Base-by-base conservation (phyloP, 768 basidiomycete genomes). In the Naganishia antarctica region DNA sequence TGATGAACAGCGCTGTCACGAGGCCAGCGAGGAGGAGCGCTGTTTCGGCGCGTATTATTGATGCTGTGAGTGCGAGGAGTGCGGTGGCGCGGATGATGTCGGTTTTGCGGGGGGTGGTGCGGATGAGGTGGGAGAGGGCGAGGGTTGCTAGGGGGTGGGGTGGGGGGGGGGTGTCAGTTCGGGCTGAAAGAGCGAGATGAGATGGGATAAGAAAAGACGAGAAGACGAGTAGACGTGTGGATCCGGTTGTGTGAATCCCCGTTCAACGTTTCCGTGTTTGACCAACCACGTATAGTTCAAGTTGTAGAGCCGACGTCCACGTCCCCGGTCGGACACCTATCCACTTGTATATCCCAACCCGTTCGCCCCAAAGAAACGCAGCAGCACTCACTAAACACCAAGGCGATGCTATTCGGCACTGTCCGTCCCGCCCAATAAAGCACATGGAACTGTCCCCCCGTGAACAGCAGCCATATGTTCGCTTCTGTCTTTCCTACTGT, bases 381-480 rank as follows among this genome's bases (percentile, higher is more conserved):
- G 34, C 34, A 37, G n/a, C 13, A 34, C 72, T 64, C 32, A 93
- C 91, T 89, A 47, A 86, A 84, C 1, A 88, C 80, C 18, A 92
- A 78, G 3, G 91, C 91, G 66, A 92, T 86, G 86, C 91, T 94
- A 75, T 98, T 99, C 1, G 96, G 94, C 7, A 98, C 77, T 0
- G 94, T 96, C 60, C 96, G 80, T 2, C 91, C 86, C 81, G 91
- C 89, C 87, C 91, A 98, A 75, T 90, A 99, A 7, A 86, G 86
- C 5, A 93, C 73, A 73, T 98, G 96, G 73, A 96, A 98, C 72
- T 94, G 91, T 0, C 87, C 84, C 68, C 84, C 81, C 3, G 85
- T 85, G n/a, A 96, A 73, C 0, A 92, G 66, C 0, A 83, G 76
- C 74, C 87, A 94, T 70, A 84, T 81, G 16, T 81, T 70, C 15